These are phyloP conservation scores for Mucor circinelloides DNA, from an alignment of 371 early-diverging fungal species.

Conservation along the genomic window DNA sequence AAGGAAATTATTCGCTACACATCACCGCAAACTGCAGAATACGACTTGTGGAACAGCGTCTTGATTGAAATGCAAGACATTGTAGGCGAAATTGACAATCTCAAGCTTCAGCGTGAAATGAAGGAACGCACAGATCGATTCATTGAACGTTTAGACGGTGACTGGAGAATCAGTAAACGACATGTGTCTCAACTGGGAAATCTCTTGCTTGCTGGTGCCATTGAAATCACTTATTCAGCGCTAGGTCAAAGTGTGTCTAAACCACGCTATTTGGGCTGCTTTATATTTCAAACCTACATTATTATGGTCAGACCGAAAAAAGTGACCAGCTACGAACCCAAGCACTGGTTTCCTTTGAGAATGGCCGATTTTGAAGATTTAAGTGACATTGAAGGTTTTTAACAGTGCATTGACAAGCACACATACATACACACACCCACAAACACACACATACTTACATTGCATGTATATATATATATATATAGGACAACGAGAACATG, in stretches of 20 bases:
- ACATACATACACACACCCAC: neutral
- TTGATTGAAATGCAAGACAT: constrained; percentile 35
- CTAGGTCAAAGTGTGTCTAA: constrained; percentile 40
- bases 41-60: constrained; percentile 26
- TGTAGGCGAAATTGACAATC: constrained; percentile 40
- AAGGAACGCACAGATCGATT: constrained; percentile 42
- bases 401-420: neutral
- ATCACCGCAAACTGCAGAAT: constrained; percentile 27
- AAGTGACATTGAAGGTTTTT: constrained; percentile 46
- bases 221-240: constrained; percentile 49
- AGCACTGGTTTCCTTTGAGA: constrained; percentile 61
- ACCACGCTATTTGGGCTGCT: constrained; percentile 54
- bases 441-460: neutral
- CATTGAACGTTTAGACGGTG: constrained; percentile 39
- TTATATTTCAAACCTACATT: constrained; percentile 55
- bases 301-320: constrained; percentile 61
- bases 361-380: constrained; percentile 50
- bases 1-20: constrained; percentile 47
- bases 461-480: neutral
- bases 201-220: constrained; percentile 39
- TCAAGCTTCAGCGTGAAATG: constrained; percentile 35
- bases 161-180: constrained; percentile 37
- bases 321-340: constrained; percentile 51
- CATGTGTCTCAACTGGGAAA: constrained; percentile 38
- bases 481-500: constrained; percentile 36